Evolutionary conservation across 805 yeast species (phyloP), one percentile per base, ranked within the genome.

Genomic region (Diddensiella santjacobensis): DNA sequence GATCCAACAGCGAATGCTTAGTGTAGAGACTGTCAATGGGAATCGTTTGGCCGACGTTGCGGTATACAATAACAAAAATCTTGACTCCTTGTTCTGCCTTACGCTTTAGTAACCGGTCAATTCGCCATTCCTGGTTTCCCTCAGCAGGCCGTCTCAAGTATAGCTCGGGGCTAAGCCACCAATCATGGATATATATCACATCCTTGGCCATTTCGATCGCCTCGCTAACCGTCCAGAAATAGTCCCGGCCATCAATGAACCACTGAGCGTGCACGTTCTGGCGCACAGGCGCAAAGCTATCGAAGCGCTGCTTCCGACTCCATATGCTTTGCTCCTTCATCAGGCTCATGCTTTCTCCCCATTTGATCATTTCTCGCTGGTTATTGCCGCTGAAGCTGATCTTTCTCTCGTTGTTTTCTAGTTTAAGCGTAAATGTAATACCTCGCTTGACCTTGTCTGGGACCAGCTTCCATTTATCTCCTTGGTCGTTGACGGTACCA

Each of bases 111-210:
- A 93, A 66, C 60, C 99, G 75, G 66, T 93, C 99, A 38, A 93
- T 70, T 62, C 99, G 77, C 83, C 88, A 93, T 54, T 87, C 84
- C 65, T 93, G 98, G 58, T 91, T 91, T 5, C 96, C 96, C 65
- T 87, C 84, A 0, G 96, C 91, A 0, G 99, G 99, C 44, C 99
- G 73, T 54, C 99, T 78, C 69, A 93, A 71, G 59, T 93, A 95
- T 2, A 93, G 64, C 65, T 93, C 99, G 0, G 99, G 99, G 3
- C 91, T 79, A 22, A 93, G 72, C 99, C 99, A 93, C 99, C 99
- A 93, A 61, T 91, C 99, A 61, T 93, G 97, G 43, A 93, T 88
- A 63, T 83, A 93, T 29, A 93, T 84, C 1, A 85, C 91, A 71
- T 93, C 98, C 56, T 82, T 81, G 0, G 99, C 98, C 86, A 87